Conservation (phyloP, 331 rosid species). For the Dryas integrifolia region DNA sequence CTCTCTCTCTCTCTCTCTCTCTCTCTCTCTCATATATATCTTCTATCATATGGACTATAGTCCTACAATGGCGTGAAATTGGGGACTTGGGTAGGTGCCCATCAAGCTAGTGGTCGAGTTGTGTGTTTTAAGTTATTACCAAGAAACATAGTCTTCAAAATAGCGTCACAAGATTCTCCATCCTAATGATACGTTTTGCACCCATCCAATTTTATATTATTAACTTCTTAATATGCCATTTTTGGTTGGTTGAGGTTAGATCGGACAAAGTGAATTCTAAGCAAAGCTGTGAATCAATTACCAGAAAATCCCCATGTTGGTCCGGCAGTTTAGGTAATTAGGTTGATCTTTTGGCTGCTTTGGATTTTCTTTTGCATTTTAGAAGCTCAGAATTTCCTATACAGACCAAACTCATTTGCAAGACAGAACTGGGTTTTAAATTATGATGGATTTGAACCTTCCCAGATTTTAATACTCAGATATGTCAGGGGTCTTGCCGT, state of each 20-base stretch:
- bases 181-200: conserved; percentile 5
- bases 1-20: conserved; percentile 4
- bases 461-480: conserved; percentile 15
- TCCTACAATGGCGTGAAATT: conserved; percentile 44
- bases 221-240: conserved; percentile 24
- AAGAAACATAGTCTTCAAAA: conserved; percentile 15
- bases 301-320: conserved; percentile 22
- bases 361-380: conserved; percentile 29
- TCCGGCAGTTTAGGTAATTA: conserved; percentile 5
- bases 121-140: conserved; percentile 41
- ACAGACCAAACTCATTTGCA: conserved; percentile 12
- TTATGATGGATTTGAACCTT: conserved; percentile 12
- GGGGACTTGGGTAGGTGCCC: conserved; percentile 43
- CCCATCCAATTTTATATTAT: conserved; percentile 19
- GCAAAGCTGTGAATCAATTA: conserved; percentile 46
- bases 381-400: conserved; percentile 22
- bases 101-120: conserved; percentile 41
- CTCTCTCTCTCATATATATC: neutral
- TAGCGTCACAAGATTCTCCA: neutral
- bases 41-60: too few relatives aligned
- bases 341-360: conserved; percentile 1
- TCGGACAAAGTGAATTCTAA: conserved; percentile 60
- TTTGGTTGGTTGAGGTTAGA: conserved; percentile 46
- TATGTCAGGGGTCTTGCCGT: neutral
- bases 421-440: conserved; percentile 13